Evolutionary conservation across 2,329 filamentous ascomycete genomes (phyloP).

Genomic region (Aspergillus ibericus): DNA sequence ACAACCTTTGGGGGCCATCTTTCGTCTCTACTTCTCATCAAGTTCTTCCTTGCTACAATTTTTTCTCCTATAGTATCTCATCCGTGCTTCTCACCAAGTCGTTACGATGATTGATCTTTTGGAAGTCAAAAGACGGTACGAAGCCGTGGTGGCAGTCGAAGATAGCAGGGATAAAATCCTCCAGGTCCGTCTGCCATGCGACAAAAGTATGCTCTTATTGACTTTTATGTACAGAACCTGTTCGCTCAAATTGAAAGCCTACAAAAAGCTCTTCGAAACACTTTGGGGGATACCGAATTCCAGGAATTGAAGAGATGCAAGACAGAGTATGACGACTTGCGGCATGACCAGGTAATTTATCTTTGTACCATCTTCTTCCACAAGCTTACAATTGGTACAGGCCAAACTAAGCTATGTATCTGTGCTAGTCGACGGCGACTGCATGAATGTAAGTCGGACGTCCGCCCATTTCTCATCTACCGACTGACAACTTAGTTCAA

Average conservation of each 20-base stretch:
- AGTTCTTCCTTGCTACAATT: too few species aligned
- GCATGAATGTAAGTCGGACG: slow-evolving; percentile 34
- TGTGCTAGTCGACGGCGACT: slow-evolving; percentile 43
- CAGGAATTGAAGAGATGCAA: slow-evolving; percentile 3
- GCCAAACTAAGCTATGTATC: slow-evolving; percentile 29
- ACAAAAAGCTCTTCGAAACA: slow-evolving; percentile 4
- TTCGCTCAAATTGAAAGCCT: slow-evolving; percentile 12
- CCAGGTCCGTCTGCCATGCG: slow-evolving; percentile 1
- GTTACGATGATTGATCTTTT: neutral
- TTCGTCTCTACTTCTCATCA: neutral
- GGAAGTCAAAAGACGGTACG: slow-evolving; percentile 12
- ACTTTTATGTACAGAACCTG: slow-evolving; percentile 10
- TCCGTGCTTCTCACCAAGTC: neutral
- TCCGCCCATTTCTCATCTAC: neutral
- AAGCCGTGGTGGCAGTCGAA: slow-evolving; percentile 11
- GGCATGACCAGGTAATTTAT: slow-evolving; percentile 12
- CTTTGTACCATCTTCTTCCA: neutral
- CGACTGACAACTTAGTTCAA: slow-evolving; percentile 28
- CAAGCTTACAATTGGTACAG: slow-evolving; percentile 4
- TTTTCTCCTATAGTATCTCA: too few species aligned
- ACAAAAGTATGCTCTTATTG: neutral
- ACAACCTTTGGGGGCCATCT: neutral
- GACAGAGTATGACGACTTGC: slow-evolving; percentile 4
- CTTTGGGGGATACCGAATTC: slow-evolving; percentile 6
- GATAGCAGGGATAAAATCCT: slow-evolving; percentile 21